Percentiles rank a stretch among this genome's conserved stretches.
These are phyloP conservation scores for Hirsutella rhossiliensis DNA, from an alignment of 2,329 filamentous ascomycete genomes.

Conservation along the genomic window DNA sequence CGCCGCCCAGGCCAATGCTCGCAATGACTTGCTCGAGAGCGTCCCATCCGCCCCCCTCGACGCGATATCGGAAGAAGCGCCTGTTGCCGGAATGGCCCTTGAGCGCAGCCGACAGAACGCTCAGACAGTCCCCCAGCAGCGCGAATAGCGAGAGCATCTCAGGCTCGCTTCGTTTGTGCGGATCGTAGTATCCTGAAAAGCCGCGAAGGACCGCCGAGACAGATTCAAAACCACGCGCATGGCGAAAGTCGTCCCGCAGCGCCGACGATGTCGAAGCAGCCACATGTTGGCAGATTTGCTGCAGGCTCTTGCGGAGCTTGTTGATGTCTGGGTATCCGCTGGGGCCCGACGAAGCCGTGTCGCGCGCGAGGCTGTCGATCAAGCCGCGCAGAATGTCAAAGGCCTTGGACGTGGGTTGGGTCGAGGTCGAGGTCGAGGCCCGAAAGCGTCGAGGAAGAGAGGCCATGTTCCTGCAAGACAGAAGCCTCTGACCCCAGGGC, in stretches of 20 bases:
- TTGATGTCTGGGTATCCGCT: slow-evolving; percentile 35
- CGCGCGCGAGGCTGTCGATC: slow-evolving; percentile 32
- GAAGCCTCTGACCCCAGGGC: slow-evolving; percentile 16
- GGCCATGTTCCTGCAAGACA: slow-evolving; percentile 30
- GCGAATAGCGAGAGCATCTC: slow-evolving; percentile 56
- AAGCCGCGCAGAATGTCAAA: slow-evolving; percentile 45
- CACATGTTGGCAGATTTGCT: slow-evolving; percentile 53
- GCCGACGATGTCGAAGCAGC: slow-evolving; percentile 34
- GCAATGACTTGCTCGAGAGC: slow-evolving; percentile 61
- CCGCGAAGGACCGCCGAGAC: slow-evolving; percentile 57
- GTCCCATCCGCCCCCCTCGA: slow-evolving; percentile 69
- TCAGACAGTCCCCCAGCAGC: slow-evolving; percentile 59
- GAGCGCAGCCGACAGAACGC: slow-evolving; percentile 63
- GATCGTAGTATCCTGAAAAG: slow-evolving; percentile 66
- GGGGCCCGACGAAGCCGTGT: slow-evolving; percentile 17
- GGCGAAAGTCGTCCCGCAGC: slow-evolving; percentile 70
- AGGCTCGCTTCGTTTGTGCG: slow-evolving; percentile 43
- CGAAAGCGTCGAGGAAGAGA: slow-evolving; percentile 44
- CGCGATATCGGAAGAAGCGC: slow-evolving; percentile 68
- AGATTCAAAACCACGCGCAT: slow-evolving; percentile 65
- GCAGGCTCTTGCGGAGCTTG: slow-evolving; percentile 42
- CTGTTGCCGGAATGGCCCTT: slow-evolving; percentile 74
- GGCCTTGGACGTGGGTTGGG: slow-evolving; percentile 48
- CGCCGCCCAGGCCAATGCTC: slow-evolving; percentile 51
- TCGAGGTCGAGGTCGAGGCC: slow-evolving; percentile 51